phyloP scores from a whole-genome alignment of 2,329 filamentous ascomycete genomes.

The Sarocladium brachiariae region DNA sequence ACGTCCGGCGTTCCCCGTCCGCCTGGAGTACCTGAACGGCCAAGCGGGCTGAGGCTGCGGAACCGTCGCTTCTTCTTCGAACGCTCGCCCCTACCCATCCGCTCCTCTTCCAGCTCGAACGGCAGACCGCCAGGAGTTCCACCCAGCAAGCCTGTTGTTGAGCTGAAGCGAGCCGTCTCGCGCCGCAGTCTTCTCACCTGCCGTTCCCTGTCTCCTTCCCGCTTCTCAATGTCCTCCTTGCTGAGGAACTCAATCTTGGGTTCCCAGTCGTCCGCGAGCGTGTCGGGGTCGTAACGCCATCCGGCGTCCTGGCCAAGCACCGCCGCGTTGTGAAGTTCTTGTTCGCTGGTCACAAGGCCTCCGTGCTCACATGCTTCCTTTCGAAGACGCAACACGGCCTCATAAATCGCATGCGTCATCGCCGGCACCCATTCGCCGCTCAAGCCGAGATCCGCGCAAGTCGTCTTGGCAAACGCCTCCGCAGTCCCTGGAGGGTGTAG shows the following conservation, averaged over 20 bases:
- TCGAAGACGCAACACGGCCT: conserved; percentile 84
- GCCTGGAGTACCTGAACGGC: conserved; percentile 55
- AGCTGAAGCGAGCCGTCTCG: conserved; percentile 89
- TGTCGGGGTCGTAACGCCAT: conserved; percentile 92
- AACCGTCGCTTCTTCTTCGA: conserved; percentile 95
- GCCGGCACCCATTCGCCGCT: conserved; percentile 89
- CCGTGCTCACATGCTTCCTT: conserved; percentile 95
- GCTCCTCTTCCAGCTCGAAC: conserved; percentile 58
- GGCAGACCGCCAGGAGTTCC: conserved; percentile 59
- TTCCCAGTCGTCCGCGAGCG: conserved; percentile 78
- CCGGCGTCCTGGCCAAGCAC: conserved; percentile 77
- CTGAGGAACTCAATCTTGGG: conserved; percentile 74
- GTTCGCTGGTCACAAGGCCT: conserved; percentile 65
- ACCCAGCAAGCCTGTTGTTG: conserved; percentile 72
- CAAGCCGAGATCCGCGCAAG: conserved; percentile 85
- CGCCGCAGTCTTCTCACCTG: conserved; percentile 80
- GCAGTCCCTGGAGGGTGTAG: conserved; percentile 86
- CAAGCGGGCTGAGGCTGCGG: conserved; percentile 76
- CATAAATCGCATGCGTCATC: conserved; percentile 94
- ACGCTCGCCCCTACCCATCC: conserved; percentile 84
- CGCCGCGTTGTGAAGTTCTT: conserved; percentile 82
- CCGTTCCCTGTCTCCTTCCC: conserved; percentile 87
- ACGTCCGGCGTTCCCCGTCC: conserved; percentile 76
- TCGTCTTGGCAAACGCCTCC: conserved; percentile 85
- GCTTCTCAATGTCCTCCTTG: conserved; percentile 96